Evolutionary conservation across 1,284 basidiomycete species (phyloP), one percentile per base, ranked within the genome.

Genomic region (Trichosporon faecale): DNA sequence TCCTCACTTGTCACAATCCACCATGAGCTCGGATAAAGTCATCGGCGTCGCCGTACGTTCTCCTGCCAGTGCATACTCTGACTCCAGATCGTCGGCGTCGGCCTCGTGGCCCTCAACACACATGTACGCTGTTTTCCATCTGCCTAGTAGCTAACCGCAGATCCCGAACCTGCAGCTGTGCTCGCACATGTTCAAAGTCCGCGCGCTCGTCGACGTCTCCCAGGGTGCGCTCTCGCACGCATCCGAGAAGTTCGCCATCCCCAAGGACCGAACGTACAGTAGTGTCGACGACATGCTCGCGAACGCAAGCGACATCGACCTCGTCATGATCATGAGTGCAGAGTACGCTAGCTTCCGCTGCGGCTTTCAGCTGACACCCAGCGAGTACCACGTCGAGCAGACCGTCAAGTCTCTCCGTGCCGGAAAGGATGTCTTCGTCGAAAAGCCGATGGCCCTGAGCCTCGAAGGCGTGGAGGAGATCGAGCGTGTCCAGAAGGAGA

Each of bases 191-290:
- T 76, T 73, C 73, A 55, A 49, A 3, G 64, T 67, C 18, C 55
- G 66, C 7, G 82, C 83, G 6, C 74, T 84, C 21, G 81, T 80
- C 49, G 83, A 84, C 66, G 75, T 83, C 23, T 80, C 78, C 0
- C 57, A 46, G 3, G 16, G 71, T 0, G 77, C 79, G 9, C 73
- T 81, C 21, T 65, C 68, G 1, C 78, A 84, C 40, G 77, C 77
- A 2, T 70, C 73, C 0, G 18, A 37, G 3, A 84, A 84, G 74
- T 84, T 80, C 70, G 69, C 72, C 49, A 67, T 84, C 0, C 33
- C 52, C 11, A 4, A 60, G 16, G 21, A 52, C 49, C 31, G 57
- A 7, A 70, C 72, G 65, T 76, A 68, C 29, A 55, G 46, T 0
- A 4, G n/a, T 37, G 72, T 75, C n/a, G 63, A 70, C 9, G 74